Percentiles rank a stretch among this genome's conserved stretches.
phyloP scores from a whole-genome alignment of 2,329 filamentous ascomycete genomes.

The Xylariaceae sp. region DNA sequence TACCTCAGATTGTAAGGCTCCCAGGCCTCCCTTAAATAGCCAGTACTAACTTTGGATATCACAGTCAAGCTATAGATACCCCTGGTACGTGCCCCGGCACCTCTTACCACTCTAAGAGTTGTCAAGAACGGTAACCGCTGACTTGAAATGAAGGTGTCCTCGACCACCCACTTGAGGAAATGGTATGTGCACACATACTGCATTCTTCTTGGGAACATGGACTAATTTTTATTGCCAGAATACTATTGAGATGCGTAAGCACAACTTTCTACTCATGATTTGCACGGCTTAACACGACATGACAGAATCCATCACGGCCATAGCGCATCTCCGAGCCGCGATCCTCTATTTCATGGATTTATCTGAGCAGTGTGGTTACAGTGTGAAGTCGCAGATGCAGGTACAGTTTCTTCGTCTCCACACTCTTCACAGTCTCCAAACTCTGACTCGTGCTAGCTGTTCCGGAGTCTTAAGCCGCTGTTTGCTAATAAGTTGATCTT shows the following conservation, averaged over 20 bases:
- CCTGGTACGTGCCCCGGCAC: constrained; percentile 52
- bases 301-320: constrained; percentile 85
- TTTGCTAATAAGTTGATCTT: constrained; percentile 98
- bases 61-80: constrained; percentile 83
- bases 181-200: constrained; percentile 52
- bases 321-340: constrained; percentile 92
- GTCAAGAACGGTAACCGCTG: neutral
- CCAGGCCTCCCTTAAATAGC: neutral
- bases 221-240: constrained; percentile 54
- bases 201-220: neutral
- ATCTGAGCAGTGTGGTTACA: constrained; percentile 73
- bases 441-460: constrained; percentile 59
- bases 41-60: constrained; percentile 10
- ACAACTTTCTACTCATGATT: neutral
- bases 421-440: neutral
- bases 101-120: neutral
- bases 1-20: constrained; percentile 68
- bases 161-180: constrained; percentile 96
- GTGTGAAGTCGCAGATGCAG: constrained; percentile 88
- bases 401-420: constrained; percentile 4
- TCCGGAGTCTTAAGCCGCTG: constrained; percentile 94
- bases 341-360: constrained; percentile 99
- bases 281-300: neutral
- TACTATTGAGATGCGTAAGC: constrained; percentile 88
- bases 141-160: constrained; percentile 71